Conservation (phyloP, 192 early-diverging fungal species). For the Radiomyces spectabilis region DNA sequence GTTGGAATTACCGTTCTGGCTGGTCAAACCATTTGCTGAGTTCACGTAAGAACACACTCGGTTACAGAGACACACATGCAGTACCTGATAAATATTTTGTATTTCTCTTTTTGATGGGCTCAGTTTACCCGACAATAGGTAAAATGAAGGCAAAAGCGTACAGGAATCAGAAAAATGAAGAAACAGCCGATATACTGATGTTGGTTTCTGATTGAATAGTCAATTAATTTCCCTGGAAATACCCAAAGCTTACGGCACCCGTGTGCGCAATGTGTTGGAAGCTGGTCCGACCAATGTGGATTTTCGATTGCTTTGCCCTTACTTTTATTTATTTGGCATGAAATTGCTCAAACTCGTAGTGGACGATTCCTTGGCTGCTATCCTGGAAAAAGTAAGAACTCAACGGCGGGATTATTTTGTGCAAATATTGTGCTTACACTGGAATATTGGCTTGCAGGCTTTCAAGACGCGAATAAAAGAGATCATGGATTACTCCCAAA, state of each 20-base stretch:
- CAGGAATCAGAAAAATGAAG: too few species aligned
- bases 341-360: slow-evolving; percentile 24
- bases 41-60: slow-evolving; percentile 10
- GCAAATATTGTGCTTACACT: background rate
- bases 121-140: too few species aligned
- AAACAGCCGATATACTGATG: too few species aligned
- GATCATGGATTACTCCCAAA: slow-evolving; percentile 42
- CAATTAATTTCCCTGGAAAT: slow-evolving; percentile 22
- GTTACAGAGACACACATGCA: too few species aligned
- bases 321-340: slow-evolving; percentile 32
- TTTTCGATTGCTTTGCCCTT: slow-evolving; percentile 29
- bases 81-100: too few species aligned
- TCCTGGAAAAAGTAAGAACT: slow-evolving; percentile 27
- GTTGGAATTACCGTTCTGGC: slow-evolving; percentile 36
- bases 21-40: slow-evolving; percentile 24
- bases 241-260: slow-evolving; percentile 25
- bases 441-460: slow-evolving; percentile 12
- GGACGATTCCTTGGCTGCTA: slow-evolving; percentile 10
- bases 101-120: too few species aligned
- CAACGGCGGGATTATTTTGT: background rate
- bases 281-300: slow-evolving; percentile 30
- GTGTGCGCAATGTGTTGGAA: slow-evolving; percentile 26
- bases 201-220: slow-evolving; percentile 5
- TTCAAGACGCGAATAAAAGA: slow-evolving; percentile 31
- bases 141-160: too few species aligned